Evolutionary conservation across 1,139 yeast genomes (phyloP), one percentile per base, ranked within the genome.

Genomic region (Candida glucosophila): DNA sequence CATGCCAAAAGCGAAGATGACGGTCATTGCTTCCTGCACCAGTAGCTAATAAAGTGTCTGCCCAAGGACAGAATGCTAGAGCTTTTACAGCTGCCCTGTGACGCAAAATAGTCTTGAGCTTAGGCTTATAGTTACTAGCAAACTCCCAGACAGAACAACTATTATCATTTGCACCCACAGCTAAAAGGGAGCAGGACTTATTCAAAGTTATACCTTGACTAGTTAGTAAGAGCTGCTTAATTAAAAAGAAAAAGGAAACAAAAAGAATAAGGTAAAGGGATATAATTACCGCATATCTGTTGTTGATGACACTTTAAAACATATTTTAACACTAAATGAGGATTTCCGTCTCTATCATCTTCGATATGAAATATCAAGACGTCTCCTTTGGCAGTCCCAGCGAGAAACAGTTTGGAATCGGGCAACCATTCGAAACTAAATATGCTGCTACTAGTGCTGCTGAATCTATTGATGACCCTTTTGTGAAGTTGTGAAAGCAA

Each of bases 1-100:
- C 67, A 49, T 88, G 94, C 95, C 95, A 86, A 44, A 85, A 82
- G 28, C 85, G 58, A 12, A 77, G 59, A 14, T 60, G 61, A 20
- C 67, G 39, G 36, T 64, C 71, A 27, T 45, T 52, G 11, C 50
- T 48, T 3, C 71, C 70, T 1, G 64, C 69, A 1, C 70, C 71
- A 0, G 69, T 62, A 3, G 62, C 69, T 17, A 64, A 34, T 7
- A 64, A 40, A 3, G 56, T 45, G 6, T 42, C 41, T 1, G 65
- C 42, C 70, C 70, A 63, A 0, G 71, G 70, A 35, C 69, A 62
- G 34, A 49, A 64, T n/a, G 56, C 53, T 5, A 64, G 32, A 1
- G 68, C 70, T 33, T 63, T 64, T 8, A 64, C 58, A 0, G 70
- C 70, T 1, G 65, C 66, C 6, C 37, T 37, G 33, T 64, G 58